A percentile compares a stretch with the other conserved stretches of the same genome.
phyloP scores from a whole-genome alignment of 148 eudicot genomes.

The Talinum fruticosum region DNA sequence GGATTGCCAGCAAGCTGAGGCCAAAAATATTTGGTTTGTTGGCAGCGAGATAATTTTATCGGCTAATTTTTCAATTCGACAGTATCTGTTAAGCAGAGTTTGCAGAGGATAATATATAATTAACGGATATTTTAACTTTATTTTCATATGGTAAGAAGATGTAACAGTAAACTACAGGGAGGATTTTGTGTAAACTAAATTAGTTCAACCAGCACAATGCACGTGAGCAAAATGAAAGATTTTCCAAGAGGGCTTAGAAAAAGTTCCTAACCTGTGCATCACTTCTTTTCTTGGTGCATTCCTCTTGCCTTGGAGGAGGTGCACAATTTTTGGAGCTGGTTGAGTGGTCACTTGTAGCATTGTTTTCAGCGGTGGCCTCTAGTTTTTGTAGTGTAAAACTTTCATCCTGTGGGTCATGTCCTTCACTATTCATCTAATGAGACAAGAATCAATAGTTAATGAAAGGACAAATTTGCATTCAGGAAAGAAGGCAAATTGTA shows the following conservation, averaged over 20 bases:
- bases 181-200: too few species aligned
- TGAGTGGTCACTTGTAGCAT: constrained; percentile 64
- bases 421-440: constrained; percentile 35
- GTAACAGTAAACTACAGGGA: too few species aligned
- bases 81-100: too few species aligned
- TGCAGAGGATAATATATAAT: too few species aligned
- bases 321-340: constrained; percentile 61
- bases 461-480: not conserved
- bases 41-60: too few species aligned
- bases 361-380: constrained; percentile 88
- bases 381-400: constrained; percentile 49
- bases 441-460: constrained; percentile 2
- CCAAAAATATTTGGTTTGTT: too few species aligned
- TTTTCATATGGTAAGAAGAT: too few species aligned
- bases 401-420: constrained; percentile 44
- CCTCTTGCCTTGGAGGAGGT: constrained; percentile 39
- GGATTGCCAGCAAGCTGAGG: too few species aligned
- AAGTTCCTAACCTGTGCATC: constrained; percentile 75
- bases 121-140: too few species aligned
- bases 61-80: too few species aligned
- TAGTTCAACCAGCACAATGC: too few species aligned
- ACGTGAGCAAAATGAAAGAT: too few species aligned
- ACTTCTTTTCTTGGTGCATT: constrained; percentile 74
- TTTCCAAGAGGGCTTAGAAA: not conserved
- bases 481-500: not conserved